phyloP scores from a whole-genome alignment of 208 protist species.

The Leishmania tropica region DNA sequence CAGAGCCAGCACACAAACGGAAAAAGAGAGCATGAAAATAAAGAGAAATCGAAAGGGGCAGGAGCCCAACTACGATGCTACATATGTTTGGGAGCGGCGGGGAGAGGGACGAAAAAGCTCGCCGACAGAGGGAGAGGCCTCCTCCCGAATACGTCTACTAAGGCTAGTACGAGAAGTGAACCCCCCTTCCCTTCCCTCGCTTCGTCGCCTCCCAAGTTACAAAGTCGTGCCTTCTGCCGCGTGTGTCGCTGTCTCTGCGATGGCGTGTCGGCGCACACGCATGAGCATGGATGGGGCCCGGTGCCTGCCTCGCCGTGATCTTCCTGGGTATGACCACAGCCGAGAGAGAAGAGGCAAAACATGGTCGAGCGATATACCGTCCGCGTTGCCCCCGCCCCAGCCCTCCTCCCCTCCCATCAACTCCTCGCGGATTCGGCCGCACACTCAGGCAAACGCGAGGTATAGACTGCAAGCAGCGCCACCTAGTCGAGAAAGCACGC shows the following conservation, averaged over 20 bases:
- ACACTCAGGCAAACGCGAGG: neutral
- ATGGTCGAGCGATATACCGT: no score
- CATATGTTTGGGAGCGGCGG: neutral
- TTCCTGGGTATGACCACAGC: neutral
- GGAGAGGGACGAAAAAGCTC: neutral
- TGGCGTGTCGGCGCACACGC: neutral
- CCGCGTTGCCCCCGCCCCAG: neutral
- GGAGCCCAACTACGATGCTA: neutral
- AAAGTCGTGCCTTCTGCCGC: neutral
- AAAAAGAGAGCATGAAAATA: neutral
- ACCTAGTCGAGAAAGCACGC: neutral
- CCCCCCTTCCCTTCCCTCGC: neutral
- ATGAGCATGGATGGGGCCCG: neutral
- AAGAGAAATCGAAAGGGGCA: neutral
- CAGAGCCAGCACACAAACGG: neutral
- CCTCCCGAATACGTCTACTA: neutral
- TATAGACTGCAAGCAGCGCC: neutral
- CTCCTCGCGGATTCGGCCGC: neutral
- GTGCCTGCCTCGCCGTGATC: neutral
- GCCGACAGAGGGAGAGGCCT: neutral
- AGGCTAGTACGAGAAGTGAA: neutral
- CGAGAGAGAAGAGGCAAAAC: neutral
- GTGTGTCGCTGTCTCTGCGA: neutral
- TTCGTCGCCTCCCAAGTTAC: neutral
- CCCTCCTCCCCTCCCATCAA: neutral